phyloP scores from a whole-genome alignment of 768 basidiomycete genomes.

The Calocybe gangraenosa region DNA sequence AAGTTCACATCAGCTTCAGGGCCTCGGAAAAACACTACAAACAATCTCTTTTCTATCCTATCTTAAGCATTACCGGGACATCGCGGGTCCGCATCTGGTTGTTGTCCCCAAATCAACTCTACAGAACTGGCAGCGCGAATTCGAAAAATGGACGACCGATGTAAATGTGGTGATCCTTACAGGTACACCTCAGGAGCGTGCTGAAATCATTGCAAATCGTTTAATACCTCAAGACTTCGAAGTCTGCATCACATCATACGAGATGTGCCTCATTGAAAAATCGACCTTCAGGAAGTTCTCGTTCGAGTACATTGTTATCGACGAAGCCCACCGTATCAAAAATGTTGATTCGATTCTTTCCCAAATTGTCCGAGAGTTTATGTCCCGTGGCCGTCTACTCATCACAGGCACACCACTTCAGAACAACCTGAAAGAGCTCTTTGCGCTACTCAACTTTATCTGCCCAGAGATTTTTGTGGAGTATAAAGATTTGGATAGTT shows the following conservation, averaged over 20 bases:
- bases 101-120: conserved; percentile 99
- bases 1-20: conserved; percentile 38
- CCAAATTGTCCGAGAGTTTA: conserved; percentile 91
- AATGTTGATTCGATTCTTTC: conserved; percentile 95
- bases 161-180: conserved; percentile 79
- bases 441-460: conserved; percentile 90
- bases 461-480: conserved; percentile 95
- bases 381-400: conserved; percentile 82
- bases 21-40: conserved; percentile 97
- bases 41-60: conserved; percentile 97
- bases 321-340: conserved; percentile 99
- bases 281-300: conserved; percentile 89
- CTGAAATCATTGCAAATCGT: conserved; percentile 69
- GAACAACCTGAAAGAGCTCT: conserved; percentile 96
- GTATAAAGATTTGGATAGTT: conserved; percentile 87
- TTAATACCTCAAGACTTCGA: conserved; percentile 89
- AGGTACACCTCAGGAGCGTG: conserved; percentile 87
- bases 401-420: conserved; percentile 97
- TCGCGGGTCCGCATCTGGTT: conserved; percentile 83
- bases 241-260: conserved; percentile 94
- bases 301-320: conserved; percentile 97
- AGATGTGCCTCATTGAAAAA: conserved; percentile 95
- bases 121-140: conserved; percentile 96
- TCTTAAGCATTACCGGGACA: conserved; percentile 78
- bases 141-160: conserved; percentile 86